phyloP scores from a whole-genome alignment of 768 basidiomycete species.

The Galerina sulciceps region DNA sequence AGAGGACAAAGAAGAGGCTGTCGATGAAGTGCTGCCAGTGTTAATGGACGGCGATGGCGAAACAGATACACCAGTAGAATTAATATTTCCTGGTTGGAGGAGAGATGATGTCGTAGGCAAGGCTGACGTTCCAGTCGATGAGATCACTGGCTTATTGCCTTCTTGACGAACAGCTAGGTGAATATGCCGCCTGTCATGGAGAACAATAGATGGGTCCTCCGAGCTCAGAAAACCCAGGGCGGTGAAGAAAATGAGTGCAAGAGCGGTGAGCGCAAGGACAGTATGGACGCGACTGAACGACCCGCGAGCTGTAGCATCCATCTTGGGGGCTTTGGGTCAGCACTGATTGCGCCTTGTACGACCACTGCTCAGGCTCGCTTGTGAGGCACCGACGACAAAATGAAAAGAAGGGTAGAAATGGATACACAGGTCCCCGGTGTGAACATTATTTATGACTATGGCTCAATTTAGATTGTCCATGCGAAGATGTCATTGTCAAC shows the following conservation, averaged over 20 bases:
- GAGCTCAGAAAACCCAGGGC: conserved; percentile 6
- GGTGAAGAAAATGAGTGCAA: conserved; percentile 18
- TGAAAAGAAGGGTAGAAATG: conserved; percentile 1
- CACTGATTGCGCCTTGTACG: background rate
- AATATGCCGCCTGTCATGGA: conserved; percentile 10
- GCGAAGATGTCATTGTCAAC: background rate
- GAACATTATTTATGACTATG: background rate
- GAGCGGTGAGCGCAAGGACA: conserved; percentile 18
- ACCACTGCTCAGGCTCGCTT: conserved; percentile 5
- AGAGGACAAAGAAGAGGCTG: conserved; percentile 1
- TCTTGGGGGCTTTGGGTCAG: conserved; percentile 1
- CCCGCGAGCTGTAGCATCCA: conserved; percentile 21
- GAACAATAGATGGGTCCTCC: conserved; percentile 6
- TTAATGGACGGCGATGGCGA: conserved; percentile 1
- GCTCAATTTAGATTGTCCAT: background rate
- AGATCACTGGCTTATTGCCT: background rate
- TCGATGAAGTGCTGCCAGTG: background rate
- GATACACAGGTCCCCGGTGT: background rate
- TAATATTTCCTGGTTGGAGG: background rate
- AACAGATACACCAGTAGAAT: background rate
- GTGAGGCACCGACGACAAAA: conserved; percentile 8
- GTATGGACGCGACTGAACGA: conserved; percentile 19
- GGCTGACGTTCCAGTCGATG: background rate
- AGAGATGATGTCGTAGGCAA: conserved; percentile 6
- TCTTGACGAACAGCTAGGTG: conserved; percentile 6